These are phyloP conservation scores for Ogataea methylovora DNA, from an alignment of 805 yeast genomes.

Conservation along the genomic window DNA sequence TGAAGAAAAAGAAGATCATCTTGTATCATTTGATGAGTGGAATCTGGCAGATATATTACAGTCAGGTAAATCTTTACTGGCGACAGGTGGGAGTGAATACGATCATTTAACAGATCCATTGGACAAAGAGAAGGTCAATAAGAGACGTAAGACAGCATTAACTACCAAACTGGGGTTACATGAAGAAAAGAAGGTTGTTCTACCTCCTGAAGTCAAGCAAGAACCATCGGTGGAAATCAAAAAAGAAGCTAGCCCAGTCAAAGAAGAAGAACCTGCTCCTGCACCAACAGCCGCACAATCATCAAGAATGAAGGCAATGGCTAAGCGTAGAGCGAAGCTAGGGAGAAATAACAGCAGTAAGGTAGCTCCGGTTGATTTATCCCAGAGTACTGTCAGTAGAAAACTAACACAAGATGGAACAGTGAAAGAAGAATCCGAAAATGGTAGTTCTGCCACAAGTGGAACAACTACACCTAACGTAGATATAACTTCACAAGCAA, in stretches of 20 bases:
- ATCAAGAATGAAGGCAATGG: slow-evolving; percentile 88
- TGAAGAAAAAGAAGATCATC: slow-evolving; percentile 37
- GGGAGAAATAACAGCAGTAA: slow-evolving; percentile 45
- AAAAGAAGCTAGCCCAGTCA: slow-evolving; percentile 13
- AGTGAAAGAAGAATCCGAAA: slow-evolving; percentile 10
- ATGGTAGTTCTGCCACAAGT: slow-evolving; percentile 4
- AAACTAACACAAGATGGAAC: slow-evolving; percentile 39
- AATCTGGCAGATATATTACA: slow-evolving; percentile 38
- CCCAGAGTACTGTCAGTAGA: slow-evolving; percentile 62
- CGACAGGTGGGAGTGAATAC: slow-evolving; percentile 48
- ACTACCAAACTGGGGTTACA: slow-evolving; percentile 23
- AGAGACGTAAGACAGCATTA: slow-evolving; percentile 21
- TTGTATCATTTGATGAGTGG: slow-evolving; percentile 45
- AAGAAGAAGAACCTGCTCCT: slow-evolving; percentile 3
- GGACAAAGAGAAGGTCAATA: slow-evolving; percentile 6
- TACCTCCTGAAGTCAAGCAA: slow-evolving; percentile 20
- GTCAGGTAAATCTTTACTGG: slow-evolving; percentile 49
- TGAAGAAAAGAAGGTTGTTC: slow-evolving; percentile 10
- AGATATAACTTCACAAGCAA: slow-evolving; percentile 68
- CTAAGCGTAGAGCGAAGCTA: slow-evolving; percentile 81
- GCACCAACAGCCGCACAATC: slow-evolving; percentile 27
- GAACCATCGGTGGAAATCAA: slow-evolving; percentile 6
- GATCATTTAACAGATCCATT: slow-evolving; percentile 10
- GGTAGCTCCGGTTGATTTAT: slow-evolving; percentile 51
- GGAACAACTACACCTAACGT: slow-evolving; percentile 21